phyloP scores from a whole-genome alignment of 257 asterid genomes.

The Plantago elongata region DNA sequence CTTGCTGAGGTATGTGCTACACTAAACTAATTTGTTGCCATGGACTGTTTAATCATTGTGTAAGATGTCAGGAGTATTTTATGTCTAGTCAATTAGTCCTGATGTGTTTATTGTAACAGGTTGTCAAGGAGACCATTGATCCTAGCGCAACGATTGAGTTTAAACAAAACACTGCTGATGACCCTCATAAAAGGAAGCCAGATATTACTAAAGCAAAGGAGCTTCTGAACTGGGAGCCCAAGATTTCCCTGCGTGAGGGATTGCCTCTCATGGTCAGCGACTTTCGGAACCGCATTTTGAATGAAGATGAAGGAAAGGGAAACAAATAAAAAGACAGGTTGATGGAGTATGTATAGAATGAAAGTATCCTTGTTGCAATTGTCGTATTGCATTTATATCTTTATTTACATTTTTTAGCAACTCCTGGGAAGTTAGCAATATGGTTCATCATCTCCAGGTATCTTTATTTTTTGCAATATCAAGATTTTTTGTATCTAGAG shows the following conservation, averaged over 20 bases:
- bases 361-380: slow-evolving; percentile 22
- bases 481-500: slow-evolving; percentile 24
- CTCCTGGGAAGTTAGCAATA: slow-evolving; percentile 17
- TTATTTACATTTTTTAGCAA: slow-evolving; percentile 14
- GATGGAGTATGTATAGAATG: slow-evolving; percentile 25
- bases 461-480: slow-evolving; percentile 7
- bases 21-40: not conserved
- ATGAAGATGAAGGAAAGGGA: slow-evolving; percentile 96
- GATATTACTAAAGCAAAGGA: slow-evolving; percentile 91
- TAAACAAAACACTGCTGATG: slow-evolving; percentile 91
- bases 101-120: slow-evolving; percentile 37
- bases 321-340: slow-evolving; percentile 24
- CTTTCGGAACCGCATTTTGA: slow-evolving; percentile 87
- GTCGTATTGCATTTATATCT: slow-evolving; percentile 18
- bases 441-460: slow-evolving; percentile 1
- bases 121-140: slow-evolving; percentile 89
- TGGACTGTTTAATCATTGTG: not conserved
- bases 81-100: not conserved
- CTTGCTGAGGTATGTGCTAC: slow-evolving; percentile 56
- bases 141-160: slow-evolving; percentile 78
- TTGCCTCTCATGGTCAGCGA: slow-evolving; percentile 41
- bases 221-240: slow-evolving; percentile 95
- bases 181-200: slow-evolving; percentile 97
- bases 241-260: slow-evolving; percentile 68
- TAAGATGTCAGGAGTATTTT: not conserved